Evolutionary conservation across 768 basidiomycete genomes (phyloP).

Genomic region (Phaeolepiota aurea): DNA sequence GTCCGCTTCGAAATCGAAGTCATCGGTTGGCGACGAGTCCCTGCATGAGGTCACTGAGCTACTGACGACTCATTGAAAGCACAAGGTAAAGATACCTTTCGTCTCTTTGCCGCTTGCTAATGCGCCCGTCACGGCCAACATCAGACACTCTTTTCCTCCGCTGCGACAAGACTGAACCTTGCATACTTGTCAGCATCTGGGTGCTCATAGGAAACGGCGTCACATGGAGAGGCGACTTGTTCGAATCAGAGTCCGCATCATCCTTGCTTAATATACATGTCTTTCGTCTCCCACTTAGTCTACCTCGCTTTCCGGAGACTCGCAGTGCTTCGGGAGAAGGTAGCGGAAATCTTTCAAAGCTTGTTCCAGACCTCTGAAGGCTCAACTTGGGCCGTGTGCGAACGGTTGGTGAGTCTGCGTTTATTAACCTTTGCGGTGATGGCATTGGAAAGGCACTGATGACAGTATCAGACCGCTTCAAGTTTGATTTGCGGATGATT

Average conservation of each 20-base stretch:
- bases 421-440: background rate
- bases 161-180: slow-evolving; percentile 6
- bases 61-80: background rate
- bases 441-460: background rate
- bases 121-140: slow-evolving; percentile 17
- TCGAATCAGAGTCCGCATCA: background rate
- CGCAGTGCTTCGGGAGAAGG: background rate
- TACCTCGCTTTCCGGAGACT: background rate
- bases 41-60: background rate
- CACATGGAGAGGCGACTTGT: background rate
- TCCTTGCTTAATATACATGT: background rate
- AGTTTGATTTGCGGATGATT: no score
- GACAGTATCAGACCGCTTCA: background rate
- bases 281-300: background rate
- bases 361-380: background rate
- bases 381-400: background rate
- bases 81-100: slow-evolving; percentile 9
- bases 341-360: background rate
- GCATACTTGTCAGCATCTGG: slow-evolving; percentile 24
- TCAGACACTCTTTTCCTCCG: slow-evolving; percentile 14
- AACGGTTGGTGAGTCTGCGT: no score
- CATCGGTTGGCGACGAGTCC: slow-evolving; percentile 3
- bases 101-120: slow-evolving; percentile 23
- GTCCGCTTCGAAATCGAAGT: slow-evolving; percentile 21
- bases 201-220: slow-evolving; percentile 34